Base-by-base conservation (phyloP, 1,284 basidiomycete genomes). In the Heterobasidion annosum region DNA sequence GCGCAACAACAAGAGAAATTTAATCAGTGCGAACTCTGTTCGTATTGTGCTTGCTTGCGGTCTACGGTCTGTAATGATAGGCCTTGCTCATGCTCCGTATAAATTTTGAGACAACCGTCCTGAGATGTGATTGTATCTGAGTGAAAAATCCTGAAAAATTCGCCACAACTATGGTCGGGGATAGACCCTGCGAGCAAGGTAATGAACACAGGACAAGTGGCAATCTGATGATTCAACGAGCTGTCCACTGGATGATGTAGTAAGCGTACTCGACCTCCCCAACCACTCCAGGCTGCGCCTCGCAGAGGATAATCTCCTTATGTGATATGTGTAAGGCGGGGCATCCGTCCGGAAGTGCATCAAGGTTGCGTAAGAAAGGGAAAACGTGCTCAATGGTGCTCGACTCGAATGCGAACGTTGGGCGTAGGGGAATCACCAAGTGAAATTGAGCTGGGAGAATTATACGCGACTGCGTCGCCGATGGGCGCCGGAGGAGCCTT, bases 401-500 rank as follows among this genome's bases (percentile, higher is more conserved):
- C 0, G 79, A 81, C 67, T 92, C 90, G 6, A 64, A 64, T 0
- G 68, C 61, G 60, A 90, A 87, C 0, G 85, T 88, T 0, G 72
- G 66, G 0, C 90, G 84, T 0, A 88, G 73, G 0, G 91, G 88
- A 34, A 91, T 79, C 44, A 91, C 75, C 12, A 92, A 77, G 60
- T 91, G 87, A 65, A 93, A 92, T 16, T 62, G 62, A 9, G 70
- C 64, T 13, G 53, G 34, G n/a, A 32, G 18, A 40, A 19, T 47
- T 10, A 2, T 47, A 7, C 8, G 8, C 5, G 45, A 9, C 13
- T 43, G 45, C 15, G 45, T 15, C 10, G 45, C 3, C 45, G 45
- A 47, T 8, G 47, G 48, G 25, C 13, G 52, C 18, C 70, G 70
- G 15, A 92, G 76, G 4, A 88, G 73, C 2, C 59, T 68, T 2